Percentiles rank a stretch among this genome's conserved stretches.
These are phyloP conservation scores for Parmelia sp. DNA, from an alignment of 495 filamentous ascomycete genomes.

Conservation along the genomic window DNA sequence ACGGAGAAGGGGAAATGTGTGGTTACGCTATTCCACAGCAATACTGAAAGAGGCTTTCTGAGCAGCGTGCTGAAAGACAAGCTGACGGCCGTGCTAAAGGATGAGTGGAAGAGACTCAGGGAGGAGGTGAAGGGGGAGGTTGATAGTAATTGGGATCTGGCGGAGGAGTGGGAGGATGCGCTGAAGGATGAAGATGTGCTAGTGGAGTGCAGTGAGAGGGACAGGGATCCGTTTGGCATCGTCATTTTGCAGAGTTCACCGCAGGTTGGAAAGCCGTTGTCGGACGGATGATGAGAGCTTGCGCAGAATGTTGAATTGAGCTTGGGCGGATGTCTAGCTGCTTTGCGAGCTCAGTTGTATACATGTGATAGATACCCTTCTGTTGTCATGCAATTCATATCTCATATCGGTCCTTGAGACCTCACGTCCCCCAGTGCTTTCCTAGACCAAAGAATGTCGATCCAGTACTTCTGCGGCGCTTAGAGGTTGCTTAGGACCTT, in stretches of 20 bases:
- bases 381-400: background rate
- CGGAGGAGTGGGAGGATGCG: constrained; percentile 39
- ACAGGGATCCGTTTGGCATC: constrained; percentile 73
- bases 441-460: background rate
- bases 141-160: constrained; percentile 31
- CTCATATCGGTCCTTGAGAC: background rate
- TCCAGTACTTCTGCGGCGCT: background rate
- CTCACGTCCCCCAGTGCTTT: background rate
- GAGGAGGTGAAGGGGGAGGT: constrained; percentile 32
- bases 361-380: constrained; percentile 9
- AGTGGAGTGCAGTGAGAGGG: constrained; percentile 68
- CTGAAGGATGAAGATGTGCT: constrained; percentile 47
- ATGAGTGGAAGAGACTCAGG: constrained; percentile 47
- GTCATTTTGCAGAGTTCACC: constrained; percentile 43
- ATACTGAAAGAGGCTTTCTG: constrained; percentile 80
- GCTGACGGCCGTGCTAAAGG: constrained; percentile 50
- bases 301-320: background rate
- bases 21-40: constrained; percentile 81
- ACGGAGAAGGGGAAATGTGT: constrained; percentile 84
- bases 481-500: constrained; percentile 50
- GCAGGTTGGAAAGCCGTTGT: constrained; percentile 26
- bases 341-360: background rate
- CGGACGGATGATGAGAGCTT: constrained; percentile 14
- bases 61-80: constrained; percentile 59
- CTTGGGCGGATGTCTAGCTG: background rate